Base-by-base conservation (phyloP, 768 basidiomycete genomes). In the Strobilomyces dryophilus region DNA sequence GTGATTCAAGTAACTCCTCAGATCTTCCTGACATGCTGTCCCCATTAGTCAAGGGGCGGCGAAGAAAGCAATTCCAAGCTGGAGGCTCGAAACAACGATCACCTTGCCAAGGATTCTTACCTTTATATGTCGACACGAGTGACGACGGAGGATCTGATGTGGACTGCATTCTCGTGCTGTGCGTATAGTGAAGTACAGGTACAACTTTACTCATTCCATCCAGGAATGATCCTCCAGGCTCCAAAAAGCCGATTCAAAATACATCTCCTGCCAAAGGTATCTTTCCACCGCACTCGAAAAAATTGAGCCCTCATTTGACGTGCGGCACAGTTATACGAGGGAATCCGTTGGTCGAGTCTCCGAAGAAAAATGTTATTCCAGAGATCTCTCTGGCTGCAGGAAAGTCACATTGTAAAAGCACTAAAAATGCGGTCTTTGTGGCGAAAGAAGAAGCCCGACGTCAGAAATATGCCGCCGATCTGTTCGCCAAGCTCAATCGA, bases 401-500 rank as follows among this genome's bases (percentile, higher is more conserved):
- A 59, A 62, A 52, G 36, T 58, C 56, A 4, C 44, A 63, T 3
- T 56, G 52, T 21, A 71, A 64, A 60, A 56, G 37, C 56, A 63
- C 26, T 53, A 68, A 47, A 48, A 66, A 37, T 12, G 54, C 66
- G 18, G 69, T 72, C 1, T 64, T 66, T 39, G 66, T 63, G 14
- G 71, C 68, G 24, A 76, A 72, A 5, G 78, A 83, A 48, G 76
- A 75, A 46, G 68, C 65, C 27, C 71, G 70, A 40, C 73, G 76
- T 18, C 76, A 74, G 43, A 62, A 62, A 4, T 88, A 86, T 64
- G 85, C 88, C 3, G 66, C 75, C 32, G 59, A 74, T 24, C 65
- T 89, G n/a, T 89, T 87, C 56, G 57, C 65, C 12, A 80, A 83
- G 56, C 71, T 89, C 40, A 89, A 89, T 60, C 62, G 56, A 12